Evolutionary conservation across 768 basidiomycete species (phyloP).

Genomic region (Serendipita sp.): DNA sequence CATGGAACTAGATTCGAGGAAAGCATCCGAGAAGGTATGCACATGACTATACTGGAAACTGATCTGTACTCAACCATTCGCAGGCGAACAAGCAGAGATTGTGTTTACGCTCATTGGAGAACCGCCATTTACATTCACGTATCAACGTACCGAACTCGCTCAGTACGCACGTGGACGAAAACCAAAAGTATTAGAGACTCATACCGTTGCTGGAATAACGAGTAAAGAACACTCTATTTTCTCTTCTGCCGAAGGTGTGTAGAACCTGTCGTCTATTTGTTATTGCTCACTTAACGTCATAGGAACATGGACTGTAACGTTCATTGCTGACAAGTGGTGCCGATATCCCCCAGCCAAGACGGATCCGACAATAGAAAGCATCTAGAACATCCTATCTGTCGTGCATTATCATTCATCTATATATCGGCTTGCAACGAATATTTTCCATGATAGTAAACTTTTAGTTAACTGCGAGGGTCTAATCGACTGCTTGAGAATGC

Average conservation of each 20-base stretch:
- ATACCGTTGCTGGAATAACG: conserved; percentile 68
- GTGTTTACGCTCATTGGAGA: conserved; percentile 77
- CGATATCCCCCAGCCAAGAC: conserved; percentile 65
- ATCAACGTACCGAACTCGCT: conserved; percentile 64
- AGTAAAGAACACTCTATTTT: conserved; percentile 74
- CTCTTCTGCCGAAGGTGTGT: conserved; percentile 76
- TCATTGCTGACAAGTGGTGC: conserved; percentile 79
- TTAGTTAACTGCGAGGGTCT: no score
- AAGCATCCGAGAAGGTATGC: conserved; percentile 74
- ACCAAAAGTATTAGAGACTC: conserved; percentile 75
- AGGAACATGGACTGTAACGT: conserved; percentile 89
- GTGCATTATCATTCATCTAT: no score
- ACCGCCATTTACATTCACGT: conserved; percentile 93
- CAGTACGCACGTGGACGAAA: conserved; percentile 43
- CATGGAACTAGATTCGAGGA: conserved; percentile 69
- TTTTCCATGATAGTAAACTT: no score
- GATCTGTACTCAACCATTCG: not conserved
- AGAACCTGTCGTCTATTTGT: not conserved
- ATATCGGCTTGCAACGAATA: no score
- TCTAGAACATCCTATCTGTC: not conserved
- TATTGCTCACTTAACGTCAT: not conserved
- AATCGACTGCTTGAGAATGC: no score
- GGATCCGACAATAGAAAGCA: conserved; percentile 14
- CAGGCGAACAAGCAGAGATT: conserved; percentile 88
- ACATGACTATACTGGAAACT: not conserved